phyloP scores from a whole-genome alignment of 257 asterid genomes.

The Gentiana straminea region DNA sequence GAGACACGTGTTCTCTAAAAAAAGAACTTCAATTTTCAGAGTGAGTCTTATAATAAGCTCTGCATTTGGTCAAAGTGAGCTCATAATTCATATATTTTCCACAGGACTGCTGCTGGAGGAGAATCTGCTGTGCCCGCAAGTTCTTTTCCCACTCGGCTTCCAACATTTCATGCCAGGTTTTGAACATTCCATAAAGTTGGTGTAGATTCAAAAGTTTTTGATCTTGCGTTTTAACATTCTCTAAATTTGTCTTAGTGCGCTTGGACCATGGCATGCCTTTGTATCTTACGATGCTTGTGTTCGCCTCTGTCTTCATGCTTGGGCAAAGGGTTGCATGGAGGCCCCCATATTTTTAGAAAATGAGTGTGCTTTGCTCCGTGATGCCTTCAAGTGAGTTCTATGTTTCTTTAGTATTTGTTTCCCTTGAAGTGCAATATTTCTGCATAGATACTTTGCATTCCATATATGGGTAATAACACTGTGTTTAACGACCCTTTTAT shows the following conservation, averaged over 20 bases:
- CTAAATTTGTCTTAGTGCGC: constrained; percentile 23
- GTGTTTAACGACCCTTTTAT: too few relatives aligned
- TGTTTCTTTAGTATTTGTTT: constrained; percentile 5
- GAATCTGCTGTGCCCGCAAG: constrained; percentile 21
- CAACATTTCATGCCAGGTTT: constrained; percentile 46
- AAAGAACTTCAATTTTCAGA: not conserved
- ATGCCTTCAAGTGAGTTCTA: constrained; percentile 30
- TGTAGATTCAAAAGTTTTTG: not conserved
- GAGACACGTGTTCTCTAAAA: not conserved
- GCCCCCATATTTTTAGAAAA: constrained; percentile 50
- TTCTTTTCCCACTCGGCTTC: constrained; percentile 32
- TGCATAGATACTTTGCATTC: not conserved
- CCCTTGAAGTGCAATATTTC: not conserved
- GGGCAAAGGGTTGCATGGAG: constrained; percentile 50
- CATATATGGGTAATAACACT: not conserved
- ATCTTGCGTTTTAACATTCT: constrained; percentile 4
- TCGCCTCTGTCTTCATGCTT: constrained; percentile 46
- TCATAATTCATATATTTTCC: not conserved
- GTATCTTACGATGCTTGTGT: constrained; percentile 49
- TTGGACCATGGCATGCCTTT: constrained; percentile 47
- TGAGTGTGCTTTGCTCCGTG: constrained; percentile 37
- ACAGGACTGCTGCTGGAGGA: constrained; percentile 25
- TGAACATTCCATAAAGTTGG: not conserved
- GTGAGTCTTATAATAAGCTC: not conserved
- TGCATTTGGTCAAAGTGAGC: not conserved